A percentile compares a stretch with the other conserved stretches of the same genome.
These are phyloP conservation scores for Cenococcum geophilum DNA, from an alignment of 495 filamentous ascomycete species.

Conservation along the genomic window DNA sequence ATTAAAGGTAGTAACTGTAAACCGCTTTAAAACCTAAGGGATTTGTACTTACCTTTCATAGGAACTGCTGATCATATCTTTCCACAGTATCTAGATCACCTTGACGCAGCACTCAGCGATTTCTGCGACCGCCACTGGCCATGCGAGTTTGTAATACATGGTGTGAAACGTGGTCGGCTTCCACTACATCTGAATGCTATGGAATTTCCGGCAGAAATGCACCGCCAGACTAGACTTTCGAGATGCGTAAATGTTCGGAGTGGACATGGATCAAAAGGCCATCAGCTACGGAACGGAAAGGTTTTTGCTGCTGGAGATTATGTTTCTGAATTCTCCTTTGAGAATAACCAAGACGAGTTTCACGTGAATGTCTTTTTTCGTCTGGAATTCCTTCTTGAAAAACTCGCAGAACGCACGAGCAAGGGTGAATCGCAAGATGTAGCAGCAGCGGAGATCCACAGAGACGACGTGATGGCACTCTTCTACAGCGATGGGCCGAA, in stretches of 20 bases:
- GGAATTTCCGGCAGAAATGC: neutral
- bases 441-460: conserved; percentile 2
- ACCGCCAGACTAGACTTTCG: neutral
- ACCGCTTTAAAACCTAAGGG: neutral
- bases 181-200: neutral
- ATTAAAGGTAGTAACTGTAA: conserved; percentile 13
- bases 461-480: conserved; percentile 3
- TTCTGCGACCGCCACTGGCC: conserved; percentile 30
- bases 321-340: conserved; percentile 21
- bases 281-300: conserved; percentile 33
- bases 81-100: conserved; percentile 11
- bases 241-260: conserved; percentile 15
- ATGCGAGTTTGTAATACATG: conserved; percentile 23
- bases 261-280: conserved; percentile 30
- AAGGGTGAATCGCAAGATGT: neutral
- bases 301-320: conserved; percentile 31
- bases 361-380: conserved; percentile 1
- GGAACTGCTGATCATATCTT: conserved; percentile 8
- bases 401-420: neutral
- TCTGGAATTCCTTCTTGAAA: neutral
- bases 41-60: neutral
- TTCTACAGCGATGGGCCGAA: neutral
- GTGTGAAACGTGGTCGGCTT: neutral
- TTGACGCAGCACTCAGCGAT: conserved; percentile 18
- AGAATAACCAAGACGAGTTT: conserved; percentile 4